Base-by-base conservation (phyloP, 2,329 filamentous ascomycete species). In the Fusarium torulosum region DNA sequence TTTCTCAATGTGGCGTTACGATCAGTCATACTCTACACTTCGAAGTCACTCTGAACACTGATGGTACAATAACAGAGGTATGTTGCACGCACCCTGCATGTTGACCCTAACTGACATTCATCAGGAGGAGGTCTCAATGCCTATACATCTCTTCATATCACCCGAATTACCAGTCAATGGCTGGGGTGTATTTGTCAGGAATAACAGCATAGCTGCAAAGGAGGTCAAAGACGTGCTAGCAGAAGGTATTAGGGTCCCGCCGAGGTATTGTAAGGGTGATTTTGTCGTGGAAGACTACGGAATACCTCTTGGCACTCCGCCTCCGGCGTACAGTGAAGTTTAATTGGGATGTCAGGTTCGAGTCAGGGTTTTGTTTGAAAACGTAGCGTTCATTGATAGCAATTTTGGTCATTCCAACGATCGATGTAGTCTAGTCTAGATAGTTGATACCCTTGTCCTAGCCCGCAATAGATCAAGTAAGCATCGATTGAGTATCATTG, bases 111-210 rank as follows among this genome's bases (percentile, higher is more conserved):
- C 46, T 37, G 4, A 23, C 3, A 14, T 14, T 2, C 4, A 4
- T 0, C 2, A 57, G 54, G 59, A 62, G 2, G 57, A 62, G 0
- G 3, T 62, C 8, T 62, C 57, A 0, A 43, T 56, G 17, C 49
- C 59, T 0, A 47, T 62, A 8, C 14, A 62, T 14, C 25, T 62
- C 1, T 62, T 62, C 13, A 47, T 62, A 5, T 62, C 59, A 0
- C 59, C 59, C 0, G 59, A 62, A 9, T 3, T 62, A 0, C 59
- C 59, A 0, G 50, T 62, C 0, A 62, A 62, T 7, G 59, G 57
- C 0, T 62, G 59, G 59, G 59, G 59, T 0, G 49, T 62, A 0
- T 62, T 62, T 1, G 42, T 62, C 1, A 29, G n/a, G 7, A 37
- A 62, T 3, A 15, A 27, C 2, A 19, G 33, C 0, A 47, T 47